Conservation (phyloP, 1,139 yeast genomes). For the Hanseniaspora sp. region DNA sequence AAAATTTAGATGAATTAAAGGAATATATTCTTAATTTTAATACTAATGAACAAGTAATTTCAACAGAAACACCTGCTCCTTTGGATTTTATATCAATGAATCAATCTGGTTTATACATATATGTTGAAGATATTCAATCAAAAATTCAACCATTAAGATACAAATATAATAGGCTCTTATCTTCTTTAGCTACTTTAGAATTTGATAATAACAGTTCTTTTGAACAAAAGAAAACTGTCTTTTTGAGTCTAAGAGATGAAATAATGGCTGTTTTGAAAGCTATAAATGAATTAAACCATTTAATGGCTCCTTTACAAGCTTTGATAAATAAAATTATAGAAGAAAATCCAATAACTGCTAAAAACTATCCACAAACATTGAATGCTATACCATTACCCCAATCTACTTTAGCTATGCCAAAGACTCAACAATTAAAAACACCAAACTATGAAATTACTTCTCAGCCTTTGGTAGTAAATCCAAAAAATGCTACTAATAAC, state of each 20-base stretch:
- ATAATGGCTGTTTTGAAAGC: constrained; percentile 6
- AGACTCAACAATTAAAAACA: constrained; percentile 13
- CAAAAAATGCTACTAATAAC: neutral
- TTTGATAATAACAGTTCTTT: constrained; percentile 4
- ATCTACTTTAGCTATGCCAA: constrained; percentile 11
- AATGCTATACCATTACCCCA: constrained; percentile 8
- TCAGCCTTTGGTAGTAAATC: constrained; percentile 2
- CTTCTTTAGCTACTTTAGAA: constrained; percentile 3
- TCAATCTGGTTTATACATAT: neutral
- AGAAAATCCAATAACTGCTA: neutral
- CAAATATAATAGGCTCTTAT: constrained; percentile 7
- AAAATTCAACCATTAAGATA: constrained; percentile 7
- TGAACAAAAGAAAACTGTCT: constrained; percentile 1
- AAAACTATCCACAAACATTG: constrained; percentile 10
- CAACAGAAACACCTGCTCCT: neutral
- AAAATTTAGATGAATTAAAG: constrained; percentile 4
- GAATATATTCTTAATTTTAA: constrained; percentile 6
- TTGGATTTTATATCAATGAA: constrained; percentile 7
- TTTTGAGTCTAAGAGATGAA: constrained; percentile 9
- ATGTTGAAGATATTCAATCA: constrained; percentile 1
- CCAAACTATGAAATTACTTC: constrained; percentile 13
- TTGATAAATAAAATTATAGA: constrained; percentile 6
- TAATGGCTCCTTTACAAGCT: constrained; percentile 11
- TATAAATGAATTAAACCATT: constrained; percentile 4
- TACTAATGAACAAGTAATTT: neutral